Evolutionary conservation across 225 moss, liverwort and hornwort genomes (phyloP).

Genomic region (Sphagnum contortum): DNA sequence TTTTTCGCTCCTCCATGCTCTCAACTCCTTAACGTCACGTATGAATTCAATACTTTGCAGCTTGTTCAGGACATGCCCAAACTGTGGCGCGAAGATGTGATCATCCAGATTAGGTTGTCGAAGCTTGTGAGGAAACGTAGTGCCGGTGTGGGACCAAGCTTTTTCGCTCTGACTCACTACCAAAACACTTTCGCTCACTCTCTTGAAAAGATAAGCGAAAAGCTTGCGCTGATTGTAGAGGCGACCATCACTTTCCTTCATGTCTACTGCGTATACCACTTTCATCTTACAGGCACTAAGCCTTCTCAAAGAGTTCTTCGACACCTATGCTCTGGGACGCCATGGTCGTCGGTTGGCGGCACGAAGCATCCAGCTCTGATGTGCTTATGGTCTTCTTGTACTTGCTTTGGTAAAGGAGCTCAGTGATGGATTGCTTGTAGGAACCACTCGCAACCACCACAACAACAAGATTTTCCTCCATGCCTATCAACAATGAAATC

Average conservation of each 20-base stretch:
- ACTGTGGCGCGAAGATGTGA: neutral
- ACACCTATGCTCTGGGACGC: neutral
- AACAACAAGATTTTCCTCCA: too few species aligned
- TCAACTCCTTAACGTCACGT: neutral
- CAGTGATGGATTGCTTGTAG: too few species aligned
- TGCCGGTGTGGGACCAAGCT: neutral
- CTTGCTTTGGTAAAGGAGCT: too few species aligned
- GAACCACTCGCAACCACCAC: too few species aligned
- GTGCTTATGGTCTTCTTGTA: too few species aligned
- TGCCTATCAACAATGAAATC: too few species aligned
- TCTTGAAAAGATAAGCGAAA: neutral
- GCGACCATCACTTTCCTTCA: too few species aligned
- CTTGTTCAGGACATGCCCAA: neutral
- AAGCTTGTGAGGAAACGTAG: too few species aligned
- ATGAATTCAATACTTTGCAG: neutral
- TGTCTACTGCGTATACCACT: conserved; percentile 1
- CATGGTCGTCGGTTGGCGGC: too few species aligned
- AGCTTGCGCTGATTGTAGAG: neutral
- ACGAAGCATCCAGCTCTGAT: too few species aligned
- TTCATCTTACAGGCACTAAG: neutral
- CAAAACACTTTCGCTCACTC: neutral
- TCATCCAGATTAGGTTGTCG: neutral
- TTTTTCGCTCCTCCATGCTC: conserved; percentile 8
- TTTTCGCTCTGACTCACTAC: neutral
- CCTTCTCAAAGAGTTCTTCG: conserved; percentile 4